Evolutionary conservation across 306 rosid species (phyloP), one percentile per base, ranked within the genome.

Genomic region (Rosa persica): DNA sequence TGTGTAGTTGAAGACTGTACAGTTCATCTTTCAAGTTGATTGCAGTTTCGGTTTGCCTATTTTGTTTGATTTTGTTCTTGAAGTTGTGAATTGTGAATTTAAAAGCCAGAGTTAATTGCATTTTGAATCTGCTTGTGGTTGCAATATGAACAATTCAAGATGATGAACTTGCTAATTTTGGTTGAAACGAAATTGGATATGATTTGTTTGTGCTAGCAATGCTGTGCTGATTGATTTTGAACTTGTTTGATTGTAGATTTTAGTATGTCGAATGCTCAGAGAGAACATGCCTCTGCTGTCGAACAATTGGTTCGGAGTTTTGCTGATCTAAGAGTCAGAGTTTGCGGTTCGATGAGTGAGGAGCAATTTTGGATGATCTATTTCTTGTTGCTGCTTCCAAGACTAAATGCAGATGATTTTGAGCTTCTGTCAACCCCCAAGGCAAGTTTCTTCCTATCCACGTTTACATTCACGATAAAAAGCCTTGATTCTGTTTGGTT

Each of bases 311-410:
- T 90, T 25, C 96, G 98, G 38, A 88, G 83, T 46, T 84, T 95
- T 69, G 87, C 85, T 46, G 78, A 85, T 73, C 91, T 91, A 8
- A 84, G 96, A 86, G 75, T 62, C 76, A 82, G 74, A 44, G 88
- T 93, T 76, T 86, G 91, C 85, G 78, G 85, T 83, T 86, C 82
- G 83, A 89, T 93, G 97, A 83, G 84, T 27, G 91, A 88, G 83
- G 93, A 80, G 75, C 81, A 74, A 49, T 95, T 95, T 87, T 95
- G 99, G 99, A 88, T 89, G 88, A 86, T 95, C 78, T 95, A 95
- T 74, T 95, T 93, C 80, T 68, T 91, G 81, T 44, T 95, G 85
- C 73, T 95, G 86, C 88, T 95, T 73, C 96, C 97, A 23, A 89
- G 93, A 84, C 79, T 93, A 44, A 75, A 88, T 52, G 88, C 84